These are phyloP conservation scores for Colletotrichum tropicale DNA, from an alignment of 2,329 filamentous ascomycete genomes.

Conservation along the genomic window DNA sequence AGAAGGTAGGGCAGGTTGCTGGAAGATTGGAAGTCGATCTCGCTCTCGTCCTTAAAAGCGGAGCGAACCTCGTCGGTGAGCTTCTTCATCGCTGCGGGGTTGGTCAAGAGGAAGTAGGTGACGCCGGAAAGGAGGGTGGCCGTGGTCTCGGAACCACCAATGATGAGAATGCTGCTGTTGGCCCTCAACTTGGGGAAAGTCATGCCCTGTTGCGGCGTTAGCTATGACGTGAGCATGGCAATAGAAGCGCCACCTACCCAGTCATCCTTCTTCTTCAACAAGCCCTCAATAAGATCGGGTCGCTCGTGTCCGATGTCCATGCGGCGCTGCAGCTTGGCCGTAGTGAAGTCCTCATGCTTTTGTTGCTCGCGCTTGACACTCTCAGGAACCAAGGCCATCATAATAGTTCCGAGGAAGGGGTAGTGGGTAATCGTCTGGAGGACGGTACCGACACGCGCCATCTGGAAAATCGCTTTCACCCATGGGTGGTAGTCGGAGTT, in stretches of 20 bases:
- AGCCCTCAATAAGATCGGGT: conserved; percentile 24
- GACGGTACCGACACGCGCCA: conserved; percentile 14
- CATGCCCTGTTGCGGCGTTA: background rate
- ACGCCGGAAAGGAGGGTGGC: conserved; percentile 32
- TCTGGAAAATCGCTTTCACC: conserved; percentile 27
- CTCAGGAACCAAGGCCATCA: conserved; percentile 10
- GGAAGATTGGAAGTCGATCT: conserved; percentile 38
- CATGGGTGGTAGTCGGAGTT: conserved; percentile 27
- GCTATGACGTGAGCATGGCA: background rate
- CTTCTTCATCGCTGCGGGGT: conserved; percentile 31
- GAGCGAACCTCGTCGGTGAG: conserved; percentile 42
- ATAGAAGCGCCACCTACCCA: background rate
- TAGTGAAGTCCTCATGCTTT: background rate
- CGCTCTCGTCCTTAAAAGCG: conserved; percentile 33
- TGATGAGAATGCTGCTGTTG: conserved; percentile 26
- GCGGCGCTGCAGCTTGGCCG: conserved; percentile 14
- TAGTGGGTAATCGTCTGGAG: conserved; percentile 6
- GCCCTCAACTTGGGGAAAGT: conserved; percentile 14
- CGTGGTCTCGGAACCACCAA: conserved; percentile 38
- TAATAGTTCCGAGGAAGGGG: conserved; percentile 3
- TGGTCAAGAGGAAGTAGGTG: conserved; percentile 31
- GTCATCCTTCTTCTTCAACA: conserved; percentile 22
- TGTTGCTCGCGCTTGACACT: background rate
- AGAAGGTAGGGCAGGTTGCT: conserved; percentile 39
- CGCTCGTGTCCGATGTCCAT: conserved; percentile 16